phyloP scores from a whole-genome alignment of 1,139 yeast genomes.

The Taiozyma sp. region DNA sequence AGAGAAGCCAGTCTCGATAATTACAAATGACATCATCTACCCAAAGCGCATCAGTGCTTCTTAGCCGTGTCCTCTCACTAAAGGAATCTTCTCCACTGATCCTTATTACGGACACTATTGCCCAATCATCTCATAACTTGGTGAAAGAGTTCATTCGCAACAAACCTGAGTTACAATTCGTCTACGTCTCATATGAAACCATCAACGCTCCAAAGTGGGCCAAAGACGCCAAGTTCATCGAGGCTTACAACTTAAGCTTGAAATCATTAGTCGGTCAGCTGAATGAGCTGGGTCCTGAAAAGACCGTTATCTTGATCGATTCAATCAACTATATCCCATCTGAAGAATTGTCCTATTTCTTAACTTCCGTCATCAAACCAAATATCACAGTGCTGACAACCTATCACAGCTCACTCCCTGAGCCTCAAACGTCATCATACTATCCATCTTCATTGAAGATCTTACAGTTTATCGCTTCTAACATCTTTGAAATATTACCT shows the following conservation, averaged over 20 bases:
- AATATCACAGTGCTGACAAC: constrained; percentile 52
- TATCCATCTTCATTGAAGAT: constrained; percentile 51
- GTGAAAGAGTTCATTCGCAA: constrained; percentile 52
- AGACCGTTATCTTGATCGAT: constrained; percentile 46
- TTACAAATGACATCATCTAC: constrained; percentile 31
- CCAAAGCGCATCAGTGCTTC: constrained; percentile 53
- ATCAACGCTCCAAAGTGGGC: constrained; percentile 46
- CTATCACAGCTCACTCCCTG: constrained; percentile 51
- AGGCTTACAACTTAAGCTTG: constrained; percentile 33
- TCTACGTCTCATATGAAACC: constrained; percentile 65
- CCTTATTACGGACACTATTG: constrained; percentile 61
- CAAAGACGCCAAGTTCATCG: constrained; percentile 36
- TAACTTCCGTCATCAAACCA: constrained; percentile 54
- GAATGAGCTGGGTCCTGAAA: constrained; percentile 18
- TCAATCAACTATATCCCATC: constrained; percentile 57
- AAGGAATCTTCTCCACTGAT: constrained; percentile 75
- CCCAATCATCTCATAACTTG: constrained; percentile 59
- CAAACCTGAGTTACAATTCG: constrained; percentile 29
- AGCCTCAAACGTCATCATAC: constrained; percentile 27
- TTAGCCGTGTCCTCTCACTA: constrained; percentile 58
- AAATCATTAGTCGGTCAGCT: constrained; percentile 25
- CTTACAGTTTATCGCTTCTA: constrained; percentile 65
- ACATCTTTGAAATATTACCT: constrained; percentile 59
- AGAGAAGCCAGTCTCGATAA: background rate
- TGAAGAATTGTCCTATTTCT: constrained; percentile 45